phyloP scores from a whole-genome alignment of 176 grass and related monocot genomes.

The Musa schizocarpa region DNA sequence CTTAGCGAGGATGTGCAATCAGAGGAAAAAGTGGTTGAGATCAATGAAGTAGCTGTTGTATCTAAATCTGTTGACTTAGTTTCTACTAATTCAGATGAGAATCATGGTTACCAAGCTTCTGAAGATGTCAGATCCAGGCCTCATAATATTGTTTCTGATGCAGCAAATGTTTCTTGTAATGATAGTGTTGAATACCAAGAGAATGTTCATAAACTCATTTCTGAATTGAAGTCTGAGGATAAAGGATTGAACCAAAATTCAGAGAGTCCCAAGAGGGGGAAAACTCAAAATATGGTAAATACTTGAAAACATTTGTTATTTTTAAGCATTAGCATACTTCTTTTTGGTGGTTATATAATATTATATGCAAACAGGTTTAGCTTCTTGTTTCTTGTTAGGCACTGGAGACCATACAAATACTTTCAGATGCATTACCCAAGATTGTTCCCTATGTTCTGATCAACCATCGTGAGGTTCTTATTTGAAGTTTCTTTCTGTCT shows the following conservation, averaged over 20 bases:
- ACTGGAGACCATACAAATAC: constrained; percentile 88
- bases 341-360: not conserved
- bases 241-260: constrained; percentile 36
- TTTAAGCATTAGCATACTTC: constrained; percentile 3
- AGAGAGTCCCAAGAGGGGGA: constrained; percentile 60
- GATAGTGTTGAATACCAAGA: constrained; percentile 27
- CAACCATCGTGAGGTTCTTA: constrained; percentile 95
- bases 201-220: constrained; percentile 29
- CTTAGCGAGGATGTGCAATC: constrained; percentile 23
- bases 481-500: constrained; percentile 32
- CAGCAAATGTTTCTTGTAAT: constrained; percentile 32
- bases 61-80: constrained; percentile 29
- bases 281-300: constrained; percentile 68
- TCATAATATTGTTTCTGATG: constrained; percentile 6
- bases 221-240: constrained; percentile 32
- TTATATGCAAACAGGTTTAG: not conserved
- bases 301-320: constrained; percentile 16
- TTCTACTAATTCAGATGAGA: constrained; percentile 30
- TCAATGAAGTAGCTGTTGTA: constrained; percentile 16
- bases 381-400: constrained; percentile 42
- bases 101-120: constrained; percentile 24
- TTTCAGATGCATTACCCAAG: constrained; percentile 97
- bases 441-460: constrained; percentile 97
- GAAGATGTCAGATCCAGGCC: constrained; percentile 26
- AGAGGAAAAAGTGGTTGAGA: constrained; percentile 23